Conservation (phyloP, 805 yeast genomes). For the Schizosaccharomyces pombe region DNA sequence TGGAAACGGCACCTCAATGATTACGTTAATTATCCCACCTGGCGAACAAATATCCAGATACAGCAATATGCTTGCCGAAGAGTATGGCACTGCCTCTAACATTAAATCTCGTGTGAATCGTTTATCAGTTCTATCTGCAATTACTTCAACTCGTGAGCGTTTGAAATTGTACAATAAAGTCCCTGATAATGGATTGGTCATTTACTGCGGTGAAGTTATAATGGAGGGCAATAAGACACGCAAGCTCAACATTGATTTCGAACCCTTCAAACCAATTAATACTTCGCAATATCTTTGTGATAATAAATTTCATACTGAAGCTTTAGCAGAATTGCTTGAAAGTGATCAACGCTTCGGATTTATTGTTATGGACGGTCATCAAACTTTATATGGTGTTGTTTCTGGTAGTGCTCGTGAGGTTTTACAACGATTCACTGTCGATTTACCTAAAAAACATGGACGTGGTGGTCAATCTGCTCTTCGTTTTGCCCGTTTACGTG, state of each 20-base stretch:
- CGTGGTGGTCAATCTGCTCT: constrained; percentile 99
- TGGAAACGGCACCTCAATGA: constrained; percentile 99
- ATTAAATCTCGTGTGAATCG: constrained; percentile 95
- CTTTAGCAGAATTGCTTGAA: constrained; percentile 76
- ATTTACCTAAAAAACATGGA: constrained; percentile 97
- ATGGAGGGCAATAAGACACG: constrained; percentile 95
- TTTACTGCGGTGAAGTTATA: constrained; percentile 94
- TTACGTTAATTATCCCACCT: constrained; percentile 80
- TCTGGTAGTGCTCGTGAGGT: constrained; percentile 95
- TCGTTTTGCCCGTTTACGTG: constrained; percentile 97
- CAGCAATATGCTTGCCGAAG: constrained; percentile 86
- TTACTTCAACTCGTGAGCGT: constrained; percentile 94
- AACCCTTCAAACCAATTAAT: constrained; percentile 96
- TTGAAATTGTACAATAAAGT: constrained; percentile 69
- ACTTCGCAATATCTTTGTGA: constrained; percentile 92
- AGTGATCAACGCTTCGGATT: constrained; percentile 92
- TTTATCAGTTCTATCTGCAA: constrained; percentile 82
- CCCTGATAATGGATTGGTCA: constrained; percentile 84
- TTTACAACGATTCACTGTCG: constrained; percentile 86
- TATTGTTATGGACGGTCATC: constrained; percentile 98
- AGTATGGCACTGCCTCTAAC: constrained; percentile 95
- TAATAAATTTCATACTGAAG: constrained; percentile 95
- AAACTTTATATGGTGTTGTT: constrained; percentile 82
- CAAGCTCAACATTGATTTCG: constrained; percentile 88
- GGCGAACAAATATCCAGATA: constrained; percentile 72